Base-by-base conservation (phyloP, 495 filamentous ascomycete species). In the Podospora pseudocomata region DNA sequence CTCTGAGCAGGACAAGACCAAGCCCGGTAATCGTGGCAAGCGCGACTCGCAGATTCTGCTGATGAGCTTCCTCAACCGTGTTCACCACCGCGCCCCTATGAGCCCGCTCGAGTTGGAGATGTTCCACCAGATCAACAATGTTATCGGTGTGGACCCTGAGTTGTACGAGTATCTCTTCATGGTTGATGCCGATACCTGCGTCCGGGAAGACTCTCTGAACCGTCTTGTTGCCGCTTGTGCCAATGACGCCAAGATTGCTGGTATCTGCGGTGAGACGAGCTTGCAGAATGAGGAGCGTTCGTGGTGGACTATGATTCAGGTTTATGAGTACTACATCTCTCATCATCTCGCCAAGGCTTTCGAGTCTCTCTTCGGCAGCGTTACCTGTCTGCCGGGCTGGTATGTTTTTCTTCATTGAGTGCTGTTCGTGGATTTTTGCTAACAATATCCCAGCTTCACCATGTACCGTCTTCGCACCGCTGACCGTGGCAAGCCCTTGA, bases 241-340 rank as follows among this genome's bases (percentile, higher is more conserved):
- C 64, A 93, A 97, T 74, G 92, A 99, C 79, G 90, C 93, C 65
- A 96, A 94, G 78, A 96, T 99, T 81, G 93, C 92, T 55, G 95
- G 95, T 72, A 97, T 99, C 67, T 99, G 95, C 80, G 95, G 95
- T 72, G 95, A 99, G 76, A 99, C 95, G 4, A 96, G 91, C 83
- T 84, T 98, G 68, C 91, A 96, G 78, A 99, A 99, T 71, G 94
- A 97, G 79, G 90, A 97, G 72, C 82, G 89, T 23, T 93, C 88
- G 71, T 98, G 94, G 93, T 96, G 92, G 92, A 99, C 96, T 11
- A 99, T 99, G 95, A 99, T 99, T 75, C 95, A 99, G 78, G 95
- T 97, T 67, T 97, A 97, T 80, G 94, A 97, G 79, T 97, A 97
- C 82, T 97, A 91, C 78, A 97, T 97, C 76, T 96, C 93, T 23